Conservation (phyloP, 345 rosid species). For the Gynandropsis gynandra region DNA sequence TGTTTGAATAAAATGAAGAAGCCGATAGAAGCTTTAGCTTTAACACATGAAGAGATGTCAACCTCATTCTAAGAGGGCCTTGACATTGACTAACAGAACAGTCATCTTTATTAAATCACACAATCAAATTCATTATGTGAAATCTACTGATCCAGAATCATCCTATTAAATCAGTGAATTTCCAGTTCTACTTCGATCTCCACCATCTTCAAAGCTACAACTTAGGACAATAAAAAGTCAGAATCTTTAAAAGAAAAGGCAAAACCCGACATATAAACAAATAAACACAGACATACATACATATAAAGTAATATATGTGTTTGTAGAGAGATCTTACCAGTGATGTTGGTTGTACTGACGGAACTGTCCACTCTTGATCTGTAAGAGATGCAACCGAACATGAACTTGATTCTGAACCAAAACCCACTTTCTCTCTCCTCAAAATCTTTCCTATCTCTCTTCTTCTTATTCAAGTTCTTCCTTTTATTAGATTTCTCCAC, state of each 20-base stretch:
- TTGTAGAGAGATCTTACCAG: slow-evolving; percentile 21
- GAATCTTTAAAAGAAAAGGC: slow-evolving; percentile 1
- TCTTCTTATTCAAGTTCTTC: slow-evolving; percentile 27
- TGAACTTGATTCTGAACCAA: slow-evolving; percentile 49
- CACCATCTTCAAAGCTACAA: background rate
- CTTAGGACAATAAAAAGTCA: too few species aligned
- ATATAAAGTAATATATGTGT: background rate
- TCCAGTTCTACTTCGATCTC: slow-evolving; percentile 7
- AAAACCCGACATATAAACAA: slow-evolving; percentile 11
- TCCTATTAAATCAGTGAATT: background rate
- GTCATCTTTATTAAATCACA: too few species aligned
- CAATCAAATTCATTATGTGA: background rate
- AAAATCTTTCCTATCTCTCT: slow-evolving; percentile 38
- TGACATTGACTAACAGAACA: background rate
- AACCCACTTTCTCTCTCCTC: slow-evolving; percentile 47
- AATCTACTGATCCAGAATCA: background rate
- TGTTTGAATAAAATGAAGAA: background rate
- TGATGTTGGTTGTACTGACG: slow-evolving; percentile 40
- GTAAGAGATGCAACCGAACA: slow-evolving; percentile 58
- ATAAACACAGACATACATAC: slow-evolving; percentile 5
- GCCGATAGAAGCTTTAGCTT: background rate
- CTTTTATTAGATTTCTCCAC: slow-evolving; percentile 31
- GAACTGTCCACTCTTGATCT: slow-evolving; percentile 85
- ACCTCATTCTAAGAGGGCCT: slow-evolving; percentile 1
- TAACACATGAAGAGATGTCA: background rate